These are phyloP conservation scores for Articulospora tetracladia DNA, from an alignment of 495 filamentous ascomycete genomes.

Conservation along the genomic window DNA sequence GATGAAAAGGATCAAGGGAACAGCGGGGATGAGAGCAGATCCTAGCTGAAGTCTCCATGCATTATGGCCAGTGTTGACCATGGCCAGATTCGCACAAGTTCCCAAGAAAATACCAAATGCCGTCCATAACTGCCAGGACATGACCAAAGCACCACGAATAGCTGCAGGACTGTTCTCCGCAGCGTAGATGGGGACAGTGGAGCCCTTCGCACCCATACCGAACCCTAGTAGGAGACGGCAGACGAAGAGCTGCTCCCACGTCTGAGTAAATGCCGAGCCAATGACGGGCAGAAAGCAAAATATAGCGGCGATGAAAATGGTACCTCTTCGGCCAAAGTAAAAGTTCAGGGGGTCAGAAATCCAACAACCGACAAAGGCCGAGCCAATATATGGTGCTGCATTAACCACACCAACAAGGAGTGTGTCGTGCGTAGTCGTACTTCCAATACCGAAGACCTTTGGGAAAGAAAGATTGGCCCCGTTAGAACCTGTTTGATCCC, in stretches of 20 bases:
- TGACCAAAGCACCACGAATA: slow-evolving; percentile 74
- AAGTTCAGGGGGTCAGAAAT: slow-evolving; percentile 67
- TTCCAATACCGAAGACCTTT: slow-evolving; percentile 27
- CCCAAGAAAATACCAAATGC: slow-evolving; percentile 59
- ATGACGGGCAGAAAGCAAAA: slow-evolving; percentile 40
- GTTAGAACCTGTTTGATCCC: slow-evolving; percentile 21
- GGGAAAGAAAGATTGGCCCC: slow-evolving; percentile 18
- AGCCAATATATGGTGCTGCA: slow-evolving; percentile 40
- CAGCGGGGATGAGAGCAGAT: slow-evolving; percentile 68
- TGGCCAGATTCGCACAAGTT: slow-evolving; percentile 52
- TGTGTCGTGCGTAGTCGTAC: slow-evolving; percentile 31
- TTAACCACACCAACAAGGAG: slow-evolving; percentile 63
- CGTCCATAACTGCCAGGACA: slow-evolving; percentile 74
- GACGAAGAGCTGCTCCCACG: slow-evolving; percentile 58
- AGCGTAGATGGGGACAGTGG: slow-evolving; percentile 64
- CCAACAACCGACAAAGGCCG: slow-evolving; percentile 56
- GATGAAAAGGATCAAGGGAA: slow-evolving; percentile 66
- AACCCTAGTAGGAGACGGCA: slow-evolving; percentile 65
- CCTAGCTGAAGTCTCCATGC: slow-evolving; percentile 83
- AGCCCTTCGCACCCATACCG: slow-evolving; percentile 61
- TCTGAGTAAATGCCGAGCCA: slow-evolving; percentile 60
- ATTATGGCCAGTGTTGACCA: slow-evolving; percentile 46
- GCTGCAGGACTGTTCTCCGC: slow-evolving; percentile 66
- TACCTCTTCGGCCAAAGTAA: slow-evolving; percentile 59
- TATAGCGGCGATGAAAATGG: slow-evolving; percentile 58